Evolutionary conservation across 306 rosid genomes (phyloP).

Genomic region (Dryas octopetala): DNA sequence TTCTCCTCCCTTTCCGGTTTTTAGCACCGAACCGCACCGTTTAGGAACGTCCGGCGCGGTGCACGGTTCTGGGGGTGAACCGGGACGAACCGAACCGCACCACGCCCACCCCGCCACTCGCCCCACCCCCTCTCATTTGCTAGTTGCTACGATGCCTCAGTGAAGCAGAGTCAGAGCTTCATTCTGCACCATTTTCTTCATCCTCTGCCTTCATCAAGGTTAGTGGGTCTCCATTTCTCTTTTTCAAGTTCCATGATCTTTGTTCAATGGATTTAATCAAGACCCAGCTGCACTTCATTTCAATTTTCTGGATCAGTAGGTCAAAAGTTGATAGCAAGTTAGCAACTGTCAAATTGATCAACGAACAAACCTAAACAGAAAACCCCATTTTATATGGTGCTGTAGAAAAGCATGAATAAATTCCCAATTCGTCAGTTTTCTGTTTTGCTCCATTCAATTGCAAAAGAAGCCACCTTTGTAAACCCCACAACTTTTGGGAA

Average conservation of each 20-base stretch:
- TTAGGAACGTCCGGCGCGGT: too few relatives aligned
- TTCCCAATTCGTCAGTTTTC: constrained; percentile 41
- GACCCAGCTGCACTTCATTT: background rate
- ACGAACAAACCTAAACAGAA: background rate
- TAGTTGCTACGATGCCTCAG: background rate
- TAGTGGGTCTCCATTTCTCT: background rate
- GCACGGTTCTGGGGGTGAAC: too few relatives aligned
- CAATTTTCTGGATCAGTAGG: background rate
- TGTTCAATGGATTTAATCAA: too few relatives aligned
- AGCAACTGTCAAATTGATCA: background rate
- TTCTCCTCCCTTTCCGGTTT: too few relatives aligned
- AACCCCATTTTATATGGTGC: background rate
- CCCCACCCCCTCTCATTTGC: too few relatives aligned
- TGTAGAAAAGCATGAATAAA: constrained; percentile 4
- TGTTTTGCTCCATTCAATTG: constrained; percentile 24
- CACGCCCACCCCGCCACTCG: too few relatives aligned
- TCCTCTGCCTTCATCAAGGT: background rate
- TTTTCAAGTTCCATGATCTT: too few relatives aligned
- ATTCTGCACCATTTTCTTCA: background rate
- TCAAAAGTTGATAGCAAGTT: background rate
- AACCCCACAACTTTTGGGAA: constrained; percentile 24
- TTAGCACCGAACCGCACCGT: too few relatives aligned
- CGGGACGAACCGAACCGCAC: too few relatives aligned
- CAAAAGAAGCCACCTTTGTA: constrained; percentile 20
- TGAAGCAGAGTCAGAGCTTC: background rate